These are phyloP conservation scores for Sesbania bispinosa DNA, from an alignment of 306 rosid genomes.

Conservation along the genomic window DNA sequence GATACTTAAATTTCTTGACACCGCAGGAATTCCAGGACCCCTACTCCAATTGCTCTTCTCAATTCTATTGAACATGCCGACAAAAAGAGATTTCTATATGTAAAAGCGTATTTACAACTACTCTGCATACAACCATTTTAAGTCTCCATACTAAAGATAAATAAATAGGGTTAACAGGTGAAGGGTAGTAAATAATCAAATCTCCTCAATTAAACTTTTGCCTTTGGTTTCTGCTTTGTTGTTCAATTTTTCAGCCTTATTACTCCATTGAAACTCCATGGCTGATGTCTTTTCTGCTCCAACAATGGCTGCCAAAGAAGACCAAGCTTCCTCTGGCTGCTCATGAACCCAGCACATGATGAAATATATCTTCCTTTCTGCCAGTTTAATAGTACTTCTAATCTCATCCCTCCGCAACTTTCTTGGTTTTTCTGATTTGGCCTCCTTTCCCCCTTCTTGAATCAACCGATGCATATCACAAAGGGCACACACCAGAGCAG, in stretches of 20 bases:
- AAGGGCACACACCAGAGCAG: conserved; percentile 64
- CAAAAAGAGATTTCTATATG: neutral
- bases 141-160: neutral
- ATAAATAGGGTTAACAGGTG: neutral
- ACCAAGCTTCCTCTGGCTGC: conserved; percentile 78
- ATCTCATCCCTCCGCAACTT: conserved; percentile 42
- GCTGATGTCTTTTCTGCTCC: conserved; percentile 58
- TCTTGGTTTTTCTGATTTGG: conserved; percentile 49
- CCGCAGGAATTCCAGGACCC: neutral
- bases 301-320: conserved; percentile 59
- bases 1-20: neutral
- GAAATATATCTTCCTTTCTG: conserved; percentile 72
- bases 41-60: neutral
- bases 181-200: conserved; percentile 23
- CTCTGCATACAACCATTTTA: neutral
- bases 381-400: conserved; percentile 58
- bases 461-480: conserved; percentile 59
- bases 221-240: conserved; percentile 36
- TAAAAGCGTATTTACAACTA: neutral
- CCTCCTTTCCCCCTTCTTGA: conserved; percentile 60
- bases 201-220: conserved; percentile 68
- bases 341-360: conserved; percentile 89
- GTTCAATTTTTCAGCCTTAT: conserved; percentile 35
- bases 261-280: conserved; percentile 40
- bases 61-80: neutral